Evolutionary conservation across 2,329 filamentous ascomycete species (phyloP).

Genomic region (Thielaviopsis euricoi): DNA sequence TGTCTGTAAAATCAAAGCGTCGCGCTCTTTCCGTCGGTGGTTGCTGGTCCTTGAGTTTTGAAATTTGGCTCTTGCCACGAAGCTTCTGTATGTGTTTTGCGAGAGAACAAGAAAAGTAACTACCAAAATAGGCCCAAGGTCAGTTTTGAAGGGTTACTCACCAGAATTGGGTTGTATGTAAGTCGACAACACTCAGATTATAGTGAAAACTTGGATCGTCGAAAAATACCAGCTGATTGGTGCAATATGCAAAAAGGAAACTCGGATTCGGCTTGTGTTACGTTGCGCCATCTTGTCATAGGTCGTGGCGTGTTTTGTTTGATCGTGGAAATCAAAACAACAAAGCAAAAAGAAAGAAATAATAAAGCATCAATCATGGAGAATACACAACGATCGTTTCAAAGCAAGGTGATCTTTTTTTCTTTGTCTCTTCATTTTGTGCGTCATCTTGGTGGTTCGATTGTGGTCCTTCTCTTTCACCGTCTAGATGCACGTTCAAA

Average conservation of each 20-base stretch:
- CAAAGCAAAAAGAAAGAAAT: no score
- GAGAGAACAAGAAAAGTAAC: no score
- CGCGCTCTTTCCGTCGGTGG: neutral
- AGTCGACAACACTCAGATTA: neutral
- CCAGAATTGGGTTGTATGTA: neutral
- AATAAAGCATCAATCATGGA: neutral
- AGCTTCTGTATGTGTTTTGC: neutral
- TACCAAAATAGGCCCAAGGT: neutral
- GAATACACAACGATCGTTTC: neutral
- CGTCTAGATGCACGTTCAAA: neutral
- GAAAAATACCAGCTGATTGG: neutral
- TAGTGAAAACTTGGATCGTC: neutral
- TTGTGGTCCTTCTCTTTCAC: neutral
- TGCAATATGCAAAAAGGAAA: neutral
- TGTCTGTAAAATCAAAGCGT: neutral
- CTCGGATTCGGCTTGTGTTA: neutral
- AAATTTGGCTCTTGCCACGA: neutral
- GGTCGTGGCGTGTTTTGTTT: neutral
- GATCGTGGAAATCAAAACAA: neutral
- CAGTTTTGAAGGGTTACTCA: neutral
- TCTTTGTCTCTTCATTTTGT: neutral
- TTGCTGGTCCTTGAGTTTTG: neutral
- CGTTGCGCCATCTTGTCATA: neutral
- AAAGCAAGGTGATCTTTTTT: neutral
- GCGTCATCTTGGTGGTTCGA: neutral